phyloP scores from a whole-genome alignment of 2,329 filamentous ascomycete genomes.

The Fusarium abutilonis region DNA sequence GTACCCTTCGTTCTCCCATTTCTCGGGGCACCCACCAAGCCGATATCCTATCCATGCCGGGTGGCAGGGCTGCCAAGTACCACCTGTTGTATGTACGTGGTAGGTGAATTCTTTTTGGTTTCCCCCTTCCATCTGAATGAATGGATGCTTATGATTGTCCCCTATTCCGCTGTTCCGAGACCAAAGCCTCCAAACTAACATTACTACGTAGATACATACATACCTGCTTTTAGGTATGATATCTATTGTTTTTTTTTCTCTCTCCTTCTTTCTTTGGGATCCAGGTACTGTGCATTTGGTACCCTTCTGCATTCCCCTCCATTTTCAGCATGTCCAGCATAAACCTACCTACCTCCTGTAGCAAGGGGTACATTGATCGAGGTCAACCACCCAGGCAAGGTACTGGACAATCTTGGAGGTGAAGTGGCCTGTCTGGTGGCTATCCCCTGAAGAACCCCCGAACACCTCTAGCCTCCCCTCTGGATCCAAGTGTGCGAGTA shows the following conservation, averaged over 20 bases:
- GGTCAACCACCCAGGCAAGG: conserved; percentile 32
- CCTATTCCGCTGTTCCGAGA: conserved; percentile 11
- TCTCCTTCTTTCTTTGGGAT: no score
- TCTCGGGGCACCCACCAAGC: conserved; percentile 33
- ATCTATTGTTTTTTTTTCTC: not conserved
- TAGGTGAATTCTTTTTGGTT: conserved; percentile 7
- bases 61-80: conserved; percentile 26
- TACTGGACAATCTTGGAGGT: conserved; percentile 25
- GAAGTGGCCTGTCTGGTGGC: conserved; percentile 34
- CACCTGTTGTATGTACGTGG: conserved; percentile 13
- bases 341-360: conserved; percentile 1
- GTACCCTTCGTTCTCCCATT: conserved; percentile 39
- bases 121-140: conserved; percentile 5
- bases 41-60: conserved; percentile 30
- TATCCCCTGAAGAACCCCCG: conserved; percentile 27
- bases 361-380: conserved; percentile 23
- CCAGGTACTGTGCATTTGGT: conserved; percentile 9
- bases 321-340: conserved; percentile 30
- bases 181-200: no score
- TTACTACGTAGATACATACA: no score
- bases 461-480: conserved; percentile 30
- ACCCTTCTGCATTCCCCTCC: conserved; percentile 34
- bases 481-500: conserved; percentile 31
- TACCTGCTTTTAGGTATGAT: conserved; percentile 11
- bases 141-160: not conserved